A percentile compares a stretch with the other conserved stretches of the same genome.
These are phyloP conservation scores for Bruguiera sexangula DNA, from an alignment of 345 rosid species.

Conservation along the genomic window DNA sequence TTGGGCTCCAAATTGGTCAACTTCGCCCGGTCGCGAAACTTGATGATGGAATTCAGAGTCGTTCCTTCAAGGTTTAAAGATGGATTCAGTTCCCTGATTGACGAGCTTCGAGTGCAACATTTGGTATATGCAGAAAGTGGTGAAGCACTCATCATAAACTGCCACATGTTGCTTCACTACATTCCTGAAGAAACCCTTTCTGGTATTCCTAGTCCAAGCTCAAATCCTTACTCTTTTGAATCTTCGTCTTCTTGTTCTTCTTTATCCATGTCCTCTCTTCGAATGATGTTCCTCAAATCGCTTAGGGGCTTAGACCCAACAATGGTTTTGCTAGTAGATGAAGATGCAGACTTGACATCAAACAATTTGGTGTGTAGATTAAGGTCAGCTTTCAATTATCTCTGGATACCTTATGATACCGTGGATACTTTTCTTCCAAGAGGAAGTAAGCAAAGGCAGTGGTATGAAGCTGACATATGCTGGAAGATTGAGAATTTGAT, in stretches of 20 bases:
- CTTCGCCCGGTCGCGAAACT: slow-evolving; percentile 70
- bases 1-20: slow-evolving; percentile 61
- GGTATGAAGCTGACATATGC: slow-evolving; percentile 72
- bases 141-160: slow-evolving; percentile 76
- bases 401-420: slow-evolving; percentile 91
- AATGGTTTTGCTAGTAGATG: slow-evolving; percentile 63
- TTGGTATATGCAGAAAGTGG: slow-evolving; percentile 34
- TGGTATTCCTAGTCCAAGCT: slow-evolving; percentile 9
- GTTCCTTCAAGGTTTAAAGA: slow-evolving; percentile 54
- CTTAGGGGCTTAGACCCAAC: slow-evolving; percentile 66
- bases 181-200: slow-evolving; percentile 62
- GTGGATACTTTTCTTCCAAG: slow-evolving; percentile 66
- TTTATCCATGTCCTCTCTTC: slow-evolving; percentile 25
- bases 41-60: slow-evolving; percentile 56
- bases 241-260: slow-evolving; percentile 22
- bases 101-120: slow-evolving; percentile 57
- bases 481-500: slow-evolving; percentile 92
- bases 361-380: slow-evolving; percentile 54
- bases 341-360: slow-evolving; percentile 76
- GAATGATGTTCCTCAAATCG: slow-evolving; percentile 54
- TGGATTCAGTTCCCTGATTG: slow-evolving; percentile 63
- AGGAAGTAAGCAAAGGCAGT: slow-evolving; percentile 70
- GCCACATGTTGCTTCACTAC: slow-evolving; percentile 84
- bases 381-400: slow-evolving; percentile 64
- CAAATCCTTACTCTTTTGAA: slow-evolving; percentile 19